These are phyloP conservation scores for Kazachstania sp. DNA, from an alignment of 1,139 yeast genomes.

Conservation along the genomic window DNA sequence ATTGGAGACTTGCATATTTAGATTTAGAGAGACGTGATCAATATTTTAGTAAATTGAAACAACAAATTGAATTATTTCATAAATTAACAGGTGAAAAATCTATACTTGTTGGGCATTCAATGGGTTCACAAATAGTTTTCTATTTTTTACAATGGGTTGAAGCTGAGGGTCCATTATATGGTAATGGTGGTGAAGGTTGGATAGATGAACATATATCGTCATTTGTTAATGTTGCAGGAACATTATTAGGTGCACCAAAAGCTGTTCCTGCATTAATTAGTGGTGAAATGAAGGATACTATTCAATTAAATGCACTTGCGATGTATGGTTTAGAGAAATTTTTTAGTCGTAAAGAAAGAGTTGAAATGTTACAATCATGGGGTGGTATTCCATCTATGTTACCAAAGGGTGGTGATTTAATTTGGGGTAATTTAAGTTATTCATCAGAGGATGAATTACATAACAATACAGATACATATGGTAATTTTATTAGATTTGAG, in stretches of 20 bases:
- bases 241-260: slow-evolving; percentile 86
- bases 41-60: slow-evolving; percentile 69
- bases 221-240: slow-evolving; percentile 79
- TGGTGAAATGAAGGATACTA: slow-evolving; percentile 97
- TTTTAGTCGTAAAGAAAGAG: slow-evolving; percentile 80
- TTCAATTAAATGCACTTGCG: slow-evolving; percentile 85
- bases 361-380: slow-evolving; percentile 75
- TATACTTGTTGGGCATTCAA: slow-evolving; percentile 83
- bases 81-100: slow-evolving; percentile 57
- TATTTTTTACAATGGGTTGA: slow-evolving; percentile 95
- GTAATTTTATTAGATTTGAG: slow-evolving; percentile 65
- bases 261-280: slow-evolving; percentile 83
- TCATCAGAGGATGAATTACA: slow-evolving; percentile 47
- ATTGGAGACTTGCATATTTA: slow-evolving; percentile 87
- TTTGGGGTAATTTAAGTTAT: slow-evolving; percentile 65
- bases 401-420: slow-evolving; percentile 84
- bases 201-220: slow-evolving; percentile 76
- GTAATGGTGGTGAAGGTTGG: slow-evolving; percentile 86
- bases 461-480: slow-evolving; percentile 41
- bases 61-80: slow-evolving; percentile 53
- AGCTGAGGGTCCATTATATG: slow-evolving; percentile 67
- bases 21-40: slow-evolving; percentile 83
- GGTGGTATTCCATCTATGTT: slow-evolving; percentile 94
- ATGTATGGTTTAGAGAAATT: slow-evolving; percentile 91
- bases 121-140: slow-evolving; percentile 87